Evolutionary conservation across 208 protist species (phyloP).

Genomic region (Trypanosoma cruzi): DNA sequence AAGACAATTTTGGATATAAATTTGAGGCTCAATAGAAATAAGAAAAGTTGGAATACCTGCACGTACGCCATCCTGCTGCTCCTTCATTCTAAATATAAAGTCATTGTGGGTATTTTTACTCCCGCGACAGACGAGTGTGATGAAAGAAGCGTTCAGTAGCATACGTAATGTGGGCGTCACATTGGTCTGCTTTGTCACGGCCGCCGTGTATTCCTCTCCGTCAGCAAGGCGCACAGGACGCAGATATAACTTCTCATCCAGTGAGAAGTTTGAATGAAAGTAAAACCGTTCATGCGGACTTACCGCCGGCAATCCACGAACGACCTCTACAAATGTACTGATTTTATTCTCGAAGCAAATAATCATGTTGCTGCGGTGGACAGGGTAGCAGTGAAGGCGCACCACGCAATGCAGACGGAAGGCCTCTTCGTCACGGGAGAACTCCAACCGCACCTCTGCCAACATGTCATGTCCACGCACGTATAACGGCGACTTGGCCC

Average conservation of each 20-base stretch:
- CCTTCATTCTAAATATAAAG: slow-evolving; percentile 38
- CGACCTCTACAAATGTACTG: slow-evolving; percentile 37
- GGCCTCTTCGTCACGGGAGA: slow-evolving; percentile 29
- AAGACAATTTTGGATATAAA: slow-evolving; percentile 71
- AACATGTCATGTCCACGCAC: slow-evolving; percentile 54
- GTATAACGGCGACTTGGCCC: slow-evolving; percentile 62
- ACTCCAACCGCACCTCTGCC: slow-evolving; percentile 48
- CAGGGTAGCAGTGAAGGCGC: slow-evolving; percentile 57
- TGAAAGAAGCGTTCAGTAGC: slow-evolving; percentile 40
- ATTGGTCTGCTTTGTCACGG: slow-evolving; percentile 27
- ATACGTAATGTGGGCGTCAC: slow-evolving; percentile 39
- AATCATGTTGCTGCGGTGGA: slow-evolving; percentile 61
- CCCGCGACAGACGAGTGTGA: slow-evolving; percentile 33
- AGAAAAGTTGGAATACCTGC: slow-evolving; percentile 72
- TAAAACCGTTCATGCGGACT: slow-evolving; percentile 55
- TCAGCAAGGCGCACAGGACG: slow-evolving; percentile 32
- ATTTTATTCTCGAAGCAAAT: slow-evolving; percentile 83
- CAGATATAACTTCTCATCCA: slow-evolving; percentile 50
- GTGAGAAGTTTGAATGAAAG: slow-evolving; percentile 40
- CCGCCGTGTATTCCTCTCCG: slow-evolving; percentile 27
- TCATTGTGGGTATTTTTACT: slow-evolving; percentile 2
- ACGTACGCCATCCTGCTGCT: slow-evolving; percentile 53
- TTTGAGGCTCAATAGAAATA: slow-evolving; percentile 64
- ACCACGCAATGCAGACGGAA: slow-evolving; percentile 59
- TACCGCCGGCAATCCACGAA: slow-evolving; percentile 24